These are phyloP conservation scores for Globisporangium lucens DNA, from an alignment of 352 stramenopile species.

Conservation along the genomic window DNA sequence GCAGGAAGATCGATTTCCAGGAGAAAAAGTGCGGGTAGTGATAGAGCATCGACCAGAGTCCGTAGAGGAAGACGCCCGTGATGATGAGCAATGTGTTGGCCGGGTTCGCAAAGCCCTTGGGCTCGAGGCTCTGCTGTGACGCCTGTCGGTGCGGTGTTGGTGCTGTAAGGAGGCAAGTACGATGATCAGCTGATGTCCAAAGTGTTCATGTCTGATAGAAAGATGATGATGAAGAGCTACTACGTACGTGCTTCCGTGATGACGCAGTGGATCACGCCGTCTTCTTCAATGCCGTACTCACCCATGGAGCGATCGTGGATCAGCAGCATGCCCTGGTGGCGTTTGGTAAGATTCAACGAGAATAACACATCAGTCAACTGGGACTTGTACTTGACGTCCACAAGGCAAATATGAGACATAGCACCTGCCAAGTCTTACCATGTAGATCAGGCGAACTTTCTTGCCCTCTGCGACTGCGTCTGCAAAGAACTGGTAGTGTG, in stretches of 20 bases:
- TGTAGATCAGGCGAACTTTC: constrained; percentile 77
- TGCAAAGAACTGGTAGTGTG: constrained; percentile 49
- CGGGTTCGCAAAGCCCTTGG: constrained; percentile 57
- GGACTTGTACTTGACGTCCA: too few species aligned
- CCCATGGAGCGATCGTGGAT: constrained; percentile 57
- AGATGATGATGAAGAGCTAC: neutral
- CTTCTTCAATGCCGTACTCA: constrained; percentile 76
- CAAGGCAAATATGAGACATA: neutral
- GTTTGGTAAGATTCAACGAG: neutral
- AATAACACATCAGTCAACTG: neutral
- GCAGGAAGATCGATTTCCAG: constrained; percentile 71
- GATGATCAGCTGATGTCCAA: neutral
- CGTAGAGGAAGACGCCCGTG: constrained; percentile 66
- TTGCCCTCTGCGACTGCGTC: constrained; percentile 48
- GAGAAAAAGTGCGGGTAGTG: constrained; percentile 76
- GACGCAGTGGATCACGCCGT: constrained; percentile 72
- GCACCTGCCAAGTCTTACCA: constrained; percentile 25
- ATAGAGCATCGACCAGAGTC: constrained; percentile 77
- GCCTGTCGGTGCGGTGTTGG: constrained; percentile 39
- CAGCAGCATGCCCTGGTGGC: constrained; percentile 64
- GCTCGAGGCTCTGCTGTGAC: constrained; percentile 31
- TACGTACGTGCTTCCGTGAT: constrained; percentile 68
- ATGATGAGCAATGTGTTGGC: constrained; percentile 56
- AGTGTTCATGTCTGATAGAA: constrained; percentile 13
- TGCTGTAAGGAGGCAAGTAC: constrained; percentile 23